Base-by-base conservation (phyloP, 1,139 yeast species). In the Candida smagusa region DNA sequence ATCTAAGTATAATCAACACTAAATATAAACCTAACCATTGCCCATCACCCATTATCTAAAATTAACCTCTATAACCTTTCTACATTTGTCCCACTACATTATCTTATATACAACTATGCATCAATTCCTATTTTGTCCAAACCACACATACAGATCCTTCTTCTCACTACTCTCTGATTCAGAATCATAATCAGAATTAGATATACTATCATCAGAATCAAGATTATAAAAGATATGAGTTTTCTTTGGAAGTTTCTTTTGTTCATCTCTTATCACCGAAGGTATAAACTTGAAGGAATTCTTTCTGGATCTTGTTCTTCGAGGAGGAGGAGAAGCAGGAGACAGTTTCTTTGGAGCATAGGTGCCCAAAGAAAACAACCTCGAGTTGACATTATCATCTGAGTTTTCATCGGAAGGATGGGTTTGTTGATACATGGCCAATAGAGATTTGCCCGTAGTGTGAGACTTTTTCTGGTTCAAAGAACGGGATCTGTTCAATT, bases 141-240 rank as follows among this genome's bases (percentile, higher is more conserved):
- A 65, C 72, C 72, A 65, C 42, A 59, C 51, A 44, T 63, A 61
- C 39, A 50, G 55, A 26, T 47, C 47, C 12, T 38, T 45, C 31
- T 44, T 47, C 33, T 23, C 25, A n/a, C 30, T 31, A 16, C 21
- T 31, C 22, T 37, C 47, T 7, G 35, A 36, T 9, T 44, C 46
- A 9, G 46, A 42, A 4, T 38, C 39, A 22, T 35, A 32, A 2
- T 41, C 49, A 2, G 56, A 50, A 28, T 48, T 43, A 2, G 54
- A 47, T 30, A 43, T 51, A 13, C 36, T 47, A 34, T 54, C 52
- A 30, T 50, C 56, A 5, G 53, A 53, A 31, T 64, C 58, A 34
- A 66, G 52, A 41, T 65, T 61, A 44, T 65, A 68, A 45, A 68
- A 68, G 32, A 67, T 58, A 9, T 65, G 56, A 40, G 54, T 50